Evolutionary conservation across 257 asterid species (phyloP), one percentile per base, ranked within the genome.

Genomic region (Forsythia suspensa): DNA sequence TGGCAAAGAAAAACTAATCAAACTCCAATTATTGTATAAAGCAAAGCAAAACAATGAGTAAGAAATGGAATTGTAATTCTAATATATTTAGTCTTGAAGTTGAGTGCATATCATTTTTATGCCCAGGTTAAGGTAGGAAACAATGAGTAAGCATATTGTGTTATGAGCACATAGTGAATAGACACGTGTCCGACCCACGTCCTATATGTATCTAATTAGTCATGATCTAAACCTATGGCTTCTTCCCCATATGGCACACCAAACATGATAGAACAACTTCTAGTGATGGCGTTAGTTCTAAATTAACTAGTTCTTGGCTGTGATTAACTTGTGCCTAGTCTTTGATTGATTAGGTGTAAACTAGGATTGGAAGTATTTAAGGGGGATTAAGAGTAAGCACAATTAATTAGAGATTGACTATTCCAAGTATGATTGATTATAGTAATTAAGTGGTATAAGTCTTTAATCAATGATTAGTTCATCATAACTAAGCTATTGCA

Each of bases 1-100:
- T 94, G 96, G 79, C 80, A 79, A 80, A 75, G 24, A 72, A 34
- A 44, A 46, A 36, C 80, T 73, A 68, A 77, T 16, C 66, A 71
- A 67, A 40, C 71, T 37, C 6, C 15, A 61, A 76, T 51, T 6
- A 66, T 21, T 48, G 80, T 38, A 36, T 72, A 79, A 34, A 37
- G 55, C 55, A 80, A 77, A 51, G 44, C 18, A 24, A 55, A 20
- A 63, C 67, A 8, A 63, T 18, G 29, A 21, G 70, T 24, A 24
- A 8, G 70, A 63, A 63, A 29, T 63, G 13, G 3, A 63, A 63
- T 11, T 63, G 70, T 11, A 63, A 10, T 20, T 15, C 37, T 61
- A n/a, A 61, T 24, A 7, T 3, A 61, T 61, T 7, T 61, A n/a
- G 15, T 61, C 37, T 21, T 61, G 69, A 61, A 61, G 3, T 61